Conservation (phyloP, 805 yeast genomes). For the Jamesozyma spencerorum region DNA sequence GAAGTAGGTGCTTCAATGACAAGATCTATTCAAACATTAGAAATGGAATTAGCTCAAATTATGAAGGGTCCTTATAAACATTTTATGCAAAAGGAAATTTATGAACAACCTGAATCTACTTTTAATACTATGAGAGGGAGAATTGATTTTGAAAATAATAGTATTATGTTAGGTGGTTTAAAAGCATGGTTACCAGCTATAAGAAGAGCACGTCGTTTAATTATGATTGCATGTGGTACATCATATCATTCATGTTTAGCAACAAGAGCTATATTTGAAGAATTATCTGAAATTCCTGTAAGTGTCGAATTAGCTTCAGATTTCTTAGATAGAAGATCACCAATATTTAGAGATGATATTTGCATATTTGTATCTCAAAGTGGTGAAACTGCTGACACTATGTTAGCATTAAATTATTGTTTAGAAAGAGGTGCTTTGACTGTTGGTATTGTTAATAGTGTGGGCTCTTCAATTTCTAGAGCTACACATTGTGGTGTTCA, state of each 20-base stretch:
- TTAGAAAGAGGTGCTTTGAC: slow-evolving; percentile 95
- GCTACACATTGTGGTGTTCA: slow-evolving; percentile 99
- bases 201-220: slow-evolving; percentile 87
- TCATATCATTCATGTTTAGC: slow-evolving; percentile 98
- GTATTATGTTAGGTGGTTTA: slow-evolving; percentile 83
- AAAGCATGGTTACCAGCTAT: slow-evolving; percentile 76
- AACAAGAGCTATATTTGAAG: slow-evolving; percentile 92
- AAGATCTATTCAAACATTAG: slow-evolving; percentile 92
- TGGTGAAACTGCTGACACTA: slow-evolving; percentile 97
- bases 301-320: slow-evolving; percentile 90
- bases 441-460: slow-evolving; percentile 94
- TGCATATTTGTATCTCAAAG: slow-evolving; percentile 97
- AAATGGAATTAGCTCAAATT: slow-evolving; percentile 92
- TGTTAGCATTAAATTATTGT: slow-evolving; percentile 91
- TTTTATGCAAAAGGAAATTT: slow-evolving; percentile 97
- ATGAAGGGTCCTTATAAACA: slow-evolving; percentile 96
- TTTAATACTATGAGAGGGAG: slow-evolving; percentile 99
- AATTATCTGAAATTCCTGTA: slow-evolving; percentile 89
- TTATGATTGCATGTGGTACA: slow-evolving; percentile 99
- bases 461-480: slow-evolving; percentile 94
- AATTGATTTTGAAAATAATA: slow-evolving; percentile 75
- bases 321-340: slow-evolving; percentile 86
- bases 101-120: slow-evolving; percentile 97
- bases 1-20: slow-evolving; percentile 85
- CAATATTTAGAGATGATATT: slow-evolving; percentile 97